Base-by-base conservation (phyloP, 1,284 basidiomycete genomes). In the Naganishia sp. region DNA sequence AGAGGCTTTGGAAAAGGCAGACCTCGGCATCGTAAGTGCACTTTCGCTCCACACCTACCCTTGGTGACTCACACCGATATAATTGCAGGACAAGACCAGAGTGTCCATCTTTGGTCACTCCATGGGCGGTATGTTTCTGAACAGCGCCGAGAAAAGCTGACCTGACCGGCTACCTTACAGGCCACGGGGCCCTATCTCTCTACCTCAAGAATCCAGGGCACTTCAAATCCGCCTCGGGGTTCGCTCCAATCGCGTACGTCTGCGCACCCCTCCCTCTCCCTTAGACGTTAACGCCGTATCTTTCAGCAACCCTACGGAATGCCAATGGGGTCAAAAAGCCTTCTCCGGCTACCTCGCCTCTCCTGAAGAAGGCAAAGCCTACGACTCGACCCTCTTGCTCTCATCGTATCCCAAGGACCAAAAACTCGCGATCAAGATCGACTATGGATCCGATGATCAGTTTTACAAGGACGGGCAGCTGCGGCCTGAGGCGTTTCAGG, bases 291-390 rank as follows among this genome's bases (percentile, higher is more conserved):
- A 28, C 7, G 21, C 33, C 42, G 46, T 23, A 7, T 36, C 42
- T 23, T 1, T n/a, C 67, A 80, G 78, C 64, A 96, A 99, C 80
- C 94, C 96, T 0, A 88, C 88, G 15, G 83, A 87, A 56, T 90
- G 88, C 61, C 87, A 89, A 0, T 97, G 95, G 94, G 95, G 96
- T 39, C 82, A 89, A 73, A 96, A 95, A 77, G 94, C 94, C 0
- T 97, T 99, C 81, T 75, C 73, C 4, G 91, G 92, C n/a, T 98
- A 97, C 81, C 85, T 99, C 57, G 43, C 61, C 13, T 59, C 69
- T 13, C 64, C 68, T 25, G 43, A 64, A 16, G 59, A 68, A 55
- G 66, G 64, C 36, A 31, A 64, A 36, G 31, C 69, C 48, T 91
- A 96, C 76, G 95, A 99, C 78, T 90, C 95, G 13, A 90, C 90